These are phyloP conservation scores for Yamadazyma triangularis DNA, from an alignment of 1,139 yeast genomes.

Conservation along the genomic window DNA sequence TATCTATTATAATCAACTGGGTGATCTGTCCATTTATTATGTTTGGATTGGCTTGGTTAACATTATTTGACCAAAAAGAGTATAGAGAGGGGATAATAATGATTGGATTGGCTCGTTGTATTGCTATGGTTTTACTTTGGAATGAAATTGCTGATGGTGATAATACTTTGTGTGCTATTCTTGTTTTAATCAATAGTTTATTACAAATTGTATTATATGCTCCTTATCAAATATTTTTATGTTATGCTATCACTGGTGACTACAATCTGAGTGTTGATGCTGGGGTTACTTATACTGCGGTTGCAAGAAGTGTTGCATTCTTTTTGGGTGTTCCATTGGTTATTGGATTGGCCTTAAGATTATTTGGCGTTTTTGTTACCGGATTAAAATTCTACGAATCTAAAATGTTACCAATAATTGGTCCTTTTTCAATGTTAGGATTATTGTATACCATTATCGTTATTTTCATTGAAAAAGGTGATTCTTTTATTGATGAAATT, in stretches of 20 bases:
- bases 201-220: slow-evolving; percentile 53
- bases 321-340: slow-evolving; percentile 55
- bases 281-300: slow-evolving; percentile 30
- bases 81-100: slow-evolving; percentile 52
- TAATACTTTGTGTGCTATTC: slow-evolving; percentile 45
- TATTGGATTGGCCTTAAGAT: slow-evolving; percentile 41
- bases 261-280: slow-evolving; percentile 8
- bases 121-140: slow-evolving; percentile 66
- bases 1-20: slow-evolving; percentile 51
- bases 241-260: slow-evolving; percentile 33
- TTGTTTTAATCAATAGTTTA: slow-evolving; percentile 50
- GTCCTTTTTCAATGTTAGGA: slow-evolving; percentile 51
- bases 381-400: slow-evolving; percentile 27
- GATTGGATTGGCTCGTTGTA: slow-evolving; percentile 59
- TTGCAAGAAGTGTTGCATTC: slow-evolving; percentile 49
- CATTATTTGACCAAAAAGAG: slow-evolving; percentile 44
- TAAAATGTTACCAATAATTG: slow-evolving; percentile 32
- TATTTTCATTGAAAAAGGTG: slow-evolving; percentile 52
- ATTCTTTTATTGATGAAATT: slow-evolving; percentile 44
- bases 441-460: slow-evolving; percentile 50
- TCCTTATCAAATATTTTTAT: slow-evolving; percentile 48
- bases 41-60: slow-evolving; percentile 56
- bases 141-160: slow-evolving; percentile 55
- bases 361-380: slow-evolving; percentile 17
- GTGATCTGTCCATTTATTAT: slow-evolving; percentile 53